phyloP scores from a whole-genome alignment of 306 rosid genomes.

The Prunus salicina region DNA sequence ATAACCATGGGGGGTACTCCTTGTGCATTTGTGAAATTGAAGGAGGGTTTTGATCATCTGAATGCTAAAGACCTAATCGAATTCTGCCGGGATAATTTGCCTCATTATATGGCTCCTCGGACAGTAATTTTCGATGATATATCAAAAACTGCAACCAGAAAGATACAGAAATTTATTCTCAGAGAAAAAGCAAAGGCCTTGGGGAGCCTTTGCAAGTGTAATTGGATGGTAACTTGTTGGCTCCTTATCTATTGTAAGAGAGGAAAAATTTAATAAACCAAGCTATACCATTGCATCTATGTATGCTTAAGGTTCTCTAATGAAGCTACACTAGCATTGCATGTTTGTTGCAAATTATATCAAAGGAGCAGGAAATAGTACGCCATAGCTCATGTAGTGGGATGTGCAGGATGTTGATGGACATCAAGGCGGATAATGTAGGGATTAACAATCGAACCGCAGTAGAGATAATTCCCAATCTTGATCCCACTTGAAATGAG shows the following conservation, averaged over 20 bases:
- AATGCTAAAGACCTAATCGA: conserved; percentile 44
- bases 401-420: conserved; percentile 41
- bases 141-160: conserved; percentile 81
- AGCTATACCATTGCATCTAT: not conserved
- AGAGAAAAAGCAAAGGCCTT: conserved; percentile 63
- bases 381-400: conserved; percentile 24
- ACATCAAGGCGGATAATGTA: conserved; percentile 50
- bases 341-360: not conserved
- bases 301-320: not conserved
- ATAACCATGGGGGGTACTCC: conserved; percentile 92
- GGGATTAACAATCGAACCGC: conserved; percentile 44
- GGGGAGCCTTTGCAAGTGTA: conserved; percentile 39
- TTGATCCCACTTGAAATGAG: conserved; percentile 46
- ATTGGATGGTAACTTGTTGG: not conserved
- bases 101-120: conserved; percentile 77
- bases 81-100: conserved; percentile 52
- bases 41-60: conserved; percentile 39
- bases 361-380: not conserved
- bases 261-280: not conserved
- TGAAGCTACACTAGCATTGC: not conserved
- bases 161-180: conserved; percentile 62
- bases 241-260: not conserved
- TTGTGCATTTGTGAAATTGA: conserved; percentile 72
- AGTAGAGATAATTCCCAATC: conserved; percentile 57
- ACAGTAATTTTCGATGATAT: conserved; percentile 56